Percentiles rank a stretch among this genome's conserved stretches.
Evolutionary conservation across 106 monocot species (phyloP).

Genomic region (Acanthochlamys bracteata): DNA sequence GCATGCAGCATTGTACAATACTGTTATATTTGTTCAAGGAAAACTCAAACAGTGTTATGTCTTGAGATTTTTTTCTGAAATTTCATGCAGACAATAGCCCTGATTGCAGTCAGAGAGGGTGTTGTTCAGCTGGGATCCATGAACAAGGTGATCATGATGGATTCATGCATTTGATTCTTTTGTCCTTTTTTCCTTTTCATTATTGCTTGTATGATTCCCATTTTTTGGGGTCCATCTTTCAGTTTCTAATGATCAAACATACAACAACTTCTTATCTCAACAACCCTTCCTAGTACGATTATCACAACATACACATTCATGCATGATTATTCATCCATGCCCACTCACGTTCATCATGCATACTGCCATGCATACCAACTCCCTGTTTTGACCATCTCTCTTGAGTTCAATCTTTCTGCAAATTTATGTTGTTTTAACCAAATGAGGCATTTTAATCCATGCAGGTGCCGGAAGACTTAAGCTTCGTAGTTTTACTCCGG

Average conservation of each 20-base stretch:
- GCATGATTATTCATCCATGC: constrained; percentile 2
- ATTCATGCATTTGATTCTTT: constrained; percentile 1
- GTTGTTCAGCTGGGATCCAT: constrained; percentile 86
- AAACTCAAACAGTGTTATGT: not conserved
- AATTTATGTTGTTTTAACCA: not conserved
- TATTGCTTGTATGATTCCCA: not conserved
- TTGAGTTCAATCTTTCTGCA: not conserved
- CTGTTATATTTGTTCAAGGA: too few relatives aligned
- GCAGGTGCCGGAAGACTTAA: constrained; percentile 81
- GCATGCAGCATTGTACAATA: not conserved
- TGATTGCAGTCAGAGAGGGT: constrained; percentile 93
- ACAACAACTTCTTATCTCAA: too few relatives aligned
- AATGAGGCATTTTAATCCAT: not conserved
- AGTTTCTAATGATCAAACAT: not conserved
- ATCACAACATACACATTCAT: not conserved
- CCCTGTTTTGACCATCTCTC: not conserved
- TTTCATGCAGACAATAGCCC: constrained; percentile 78
- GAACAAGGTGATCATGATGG: constrained; percentile 46
- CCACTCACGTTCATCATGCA: constrained; percentile 1
- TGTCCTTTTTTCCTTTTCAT: constrained; percentile 16
- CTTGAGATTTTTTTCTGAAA: not conserved
- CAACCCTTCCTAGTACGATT: too few relatives aligned
- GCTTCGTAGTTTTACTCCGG: constrained; percentile 67
- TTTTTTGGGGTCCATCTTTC: constrained; percentile 1
- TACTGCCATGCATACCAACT: not conserved